Conservation (phyloP, 768 basidiomycete species). For the Roridomyces roridus region DNA sequence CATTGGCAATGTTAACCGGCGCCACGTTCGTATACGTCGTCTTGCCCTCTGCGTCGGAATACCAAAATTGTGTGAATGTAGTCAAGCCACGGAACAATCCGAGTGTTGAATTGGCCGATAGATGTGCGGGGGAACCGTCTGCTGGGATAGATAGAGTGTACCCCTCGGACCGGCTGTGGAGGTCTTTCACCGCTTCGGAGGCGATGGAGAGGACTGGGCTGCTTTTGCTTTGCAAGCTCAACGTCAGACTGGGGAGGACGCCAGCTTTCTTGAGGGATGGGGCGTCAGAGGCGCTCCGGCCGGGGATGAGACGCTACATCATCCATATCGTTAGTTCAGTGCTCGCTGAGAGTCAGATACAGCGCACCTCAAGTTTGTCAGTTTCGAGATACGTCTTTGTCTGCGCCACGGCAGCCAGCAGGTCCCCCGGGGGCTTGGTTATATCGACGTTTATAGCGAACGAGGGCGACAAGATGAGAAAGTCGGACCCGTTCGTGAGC, state of each 20-base stretch:
- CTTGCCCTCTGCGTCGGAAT: conserved; percentile 49
- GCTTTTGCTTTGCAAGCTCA: conserved; percentile 42
- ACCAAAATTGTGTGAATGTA: conserved; percentile 80
- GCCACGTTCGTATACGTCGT: conserved; percentile 59
- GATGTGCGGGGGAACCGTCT: conserved; percentile 57
- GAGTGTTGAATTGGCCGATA: conserved; percentile 67
- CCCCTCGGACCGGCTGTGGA: conserved; percentile 60
- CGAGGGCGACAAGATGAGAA: conserved; percentile 51
- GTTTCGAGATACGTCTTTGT: conserved; percentile 49
- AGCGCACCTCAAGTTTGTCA: conserved; percentile 61
- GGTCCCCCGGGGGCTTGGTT: conserved; percentile 55
- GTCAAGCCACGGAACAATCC: conserved; percentile 76
- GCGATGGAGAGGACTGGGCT: conserved; percentile 51
- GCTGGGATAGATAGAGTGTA: conserved; percentile 63
- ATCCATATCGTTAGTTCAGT: too few species aligned
- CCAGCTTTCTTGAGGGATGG: conserved; percentile 44
- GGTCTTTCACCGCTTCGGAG: conserved; percentile 54
- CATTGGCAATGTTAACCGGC: conserved; percentile 61
- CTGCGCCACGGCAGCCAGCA: conserved; percentile 60
- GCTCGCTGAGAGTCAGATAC: too few species aligned
- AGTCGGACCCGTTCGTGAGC: conserved; percentile 46
- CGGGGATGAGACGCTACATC: conserved; percentile 53
- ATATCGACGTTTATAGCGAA: conserved; percentile 60
- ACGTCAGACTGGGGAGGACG: conserved; percentile 46
- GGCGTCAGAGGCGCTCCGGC: conserved; percentile 59